Evolutionary conservation across 768 basidiomycete genomes (phyloP), one percentile per base, ranked within the genome.

Genomic region (Auriculariales sp.): DNA sequence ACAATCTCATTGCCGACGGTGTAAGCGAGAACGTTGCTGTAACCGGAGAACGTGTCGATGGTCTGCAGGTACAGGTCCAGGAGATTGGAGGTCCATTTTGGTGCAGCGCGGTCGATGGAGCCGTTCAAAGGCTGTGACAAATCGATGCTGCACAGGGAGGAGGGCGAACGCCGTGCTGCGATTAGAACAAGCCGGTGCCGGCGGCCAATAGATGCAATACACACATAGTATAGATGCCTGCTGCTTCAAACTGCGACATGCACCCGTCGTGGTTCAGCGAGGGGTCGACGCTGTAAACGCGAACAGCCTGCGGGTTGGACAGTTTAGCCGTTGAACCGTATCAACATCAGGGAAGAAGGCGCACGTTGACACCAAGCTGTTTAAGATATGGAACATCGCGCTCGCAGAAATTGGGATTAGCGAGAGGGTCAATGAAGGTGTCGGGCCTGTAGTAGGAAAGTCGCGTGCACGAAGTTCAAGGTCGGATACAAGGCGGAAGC

Each of bases 211-310:
- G n/a, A n/a, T n/a, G n/a, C n/a, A 25, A 34, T 10, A 69, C 83
- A 59, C 54, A 93, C 91, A 94, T 82, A 48, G 83, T 75, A 64
- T 95, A 94, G 49, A 95, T 95, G 25, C 83, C 83, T 31, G 88
- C 88, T 19, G 65, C 63, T 57, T 79, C 81, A 52, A 95, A 72
- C 12, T 77, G 64, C 31, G 64, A 63, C 92, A 97, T 94, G 65
- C 92, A 97, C 1, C 66, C 66, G 61, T 92, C 89, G 54, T 97
- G 92, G 64, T 94, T 83, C 50, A 81, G 65, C 29, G 80, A 71
- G 0, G 87, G 75, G 60, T 92, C 75, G 54, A 93, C 90, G 4
- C 50, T 85, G 71, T 95, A 95, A 2, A 82, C 82, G 49, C 90
- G 81, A 46, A 95, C 70, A 33, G 81, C 69, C 39, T 44, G 22